phyloP scores from a whole-genome alignment of 805 yeast species.

The Pichia membranifaciens region DNA sequence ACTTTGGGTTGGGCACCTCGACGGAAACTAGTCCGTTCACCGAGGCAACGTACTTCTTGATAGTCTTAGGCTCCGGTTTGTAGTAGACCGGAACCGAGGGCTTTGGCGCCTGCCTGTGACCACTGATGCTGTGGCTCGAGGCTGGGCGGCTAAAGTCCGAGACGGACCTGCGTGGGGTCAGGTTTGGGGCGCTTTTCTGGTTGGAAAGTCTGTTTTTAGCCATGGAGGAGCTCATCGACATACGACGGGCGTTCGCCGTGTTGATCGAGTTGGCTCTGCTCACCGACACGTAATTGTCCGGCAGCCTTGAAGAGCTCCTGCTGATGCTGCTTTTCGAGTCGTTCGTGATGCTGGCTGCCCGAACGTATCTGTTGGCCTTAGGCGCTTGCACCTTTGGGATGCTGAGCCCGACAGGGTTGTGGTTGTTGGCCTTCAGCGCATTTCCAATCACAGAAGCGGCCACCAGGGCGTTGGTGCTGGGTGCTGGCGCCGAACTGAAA shows the following conservation, averaged over 20 bases:
- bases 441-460: slow-evolving; percentile 56
- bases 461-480: slow-evolving; percentile 51
- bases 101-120: background rate
- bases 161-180: slow-evolving; percentile 13
- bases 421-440: slow-evolving; percentile 36
- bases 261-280: slow-evolving; percentile 9
- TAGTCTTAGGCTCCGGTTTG: slow-evolving; percentile 35
- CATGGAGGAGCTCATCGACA: slow-evolving; percentile 6
- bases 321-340: background rate
- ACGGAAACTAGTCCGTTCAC: slow-evolving; percentile 63
- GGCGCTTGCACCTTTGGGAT: slow-evolving; percentile 26
- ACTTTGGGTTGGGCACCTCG: slow-evolving; percentile 51
- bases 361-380: background rate
- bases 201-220: slow-evolving; percentile 11
- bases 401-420: slow-evolving; percentile 27
- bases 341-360: slow-evolving; percentile 10
- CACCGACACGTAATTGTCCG: background rate
- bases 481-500: slow-evolving; percentile 19
- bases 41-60: slow-evolving; percentile 69
- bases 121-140: background rate
- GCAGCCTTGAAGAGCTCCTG: background rate
- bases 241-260: slow-evolving; percentile 13
- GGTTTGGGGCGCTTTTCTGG: slow-evolving; percentile 13
- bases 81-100: background rate
- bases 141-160: slow-evolving; percentile 11